Evolutionary conservation across 345 rosid species (phyloP).

Genomic region (Gynandropsis gynandra): DNA sequence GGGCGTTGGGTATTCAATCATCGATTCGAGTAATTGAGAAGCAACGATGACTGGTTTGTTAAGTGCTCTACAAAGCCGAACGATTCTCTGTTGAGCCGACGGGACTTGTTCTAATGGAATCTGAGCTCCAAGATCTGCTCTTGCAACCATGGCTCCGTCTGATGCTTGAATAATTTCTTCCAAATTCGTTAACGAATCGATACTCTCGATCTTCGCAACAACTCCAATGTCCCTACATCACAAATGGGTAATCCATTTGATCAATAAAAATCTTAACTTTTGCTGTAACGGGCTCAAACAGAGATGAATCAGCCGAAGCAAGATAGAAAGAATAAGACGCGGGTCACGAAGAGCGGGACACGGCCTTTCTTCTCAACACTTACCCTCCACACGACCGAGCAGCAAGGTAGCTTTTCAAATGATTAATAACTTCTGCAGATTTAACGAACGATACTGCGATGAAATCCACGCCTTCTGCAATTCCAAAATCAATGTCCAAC

Average conservation of each 20-base stretch:
- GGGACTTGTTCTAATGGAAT: constrained; percentile 97
- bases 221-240: constrained; percentile 71
- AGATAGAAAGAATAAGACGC: too few species aligned
- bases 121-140: constrained; percentile 99
- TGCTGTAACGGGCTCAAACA: too few species aligned
- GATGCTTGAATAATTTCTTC: constrained; percentile 85
- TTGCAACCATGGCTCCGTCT: constrained; percentile 99
- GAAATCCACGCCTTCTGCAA: constrained; percentile 95
- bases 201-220: constrained; percentile 94
- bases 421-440: constrained; percentile 95
- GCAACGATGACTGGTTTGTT: constrained; percentile 96
- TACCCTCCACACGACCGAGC: constrained; percentile 78
- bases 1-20: constrained; percentile 99
- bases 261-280: too few species aligned
- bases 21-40: constrained; percentile 92
- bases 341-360: too few species aligned
- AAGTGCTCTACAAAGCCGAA: constrained; percentile 78
- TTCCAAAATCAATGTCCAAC: constrained; percentile 97
- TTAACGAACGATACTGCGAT: constrained; percentile 97
- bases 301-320: too few species aligned
- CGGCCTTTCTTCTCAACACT: too few species aligned
- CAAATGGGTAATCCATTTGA: not conserved
- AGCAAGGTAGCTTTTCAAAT: constrained; percentile 92
- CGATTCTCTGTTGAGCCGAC: constrained; percentile 80
- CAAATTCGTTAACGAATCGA: constrained; percentile 81